Percentiles rank a stretch among this genome's conserved stretches.
These are phyloP conservation scores for Paramecium caudatum DNA, from an alignment of 73 alveolate species.

Conservation along the genomic window DNA sequence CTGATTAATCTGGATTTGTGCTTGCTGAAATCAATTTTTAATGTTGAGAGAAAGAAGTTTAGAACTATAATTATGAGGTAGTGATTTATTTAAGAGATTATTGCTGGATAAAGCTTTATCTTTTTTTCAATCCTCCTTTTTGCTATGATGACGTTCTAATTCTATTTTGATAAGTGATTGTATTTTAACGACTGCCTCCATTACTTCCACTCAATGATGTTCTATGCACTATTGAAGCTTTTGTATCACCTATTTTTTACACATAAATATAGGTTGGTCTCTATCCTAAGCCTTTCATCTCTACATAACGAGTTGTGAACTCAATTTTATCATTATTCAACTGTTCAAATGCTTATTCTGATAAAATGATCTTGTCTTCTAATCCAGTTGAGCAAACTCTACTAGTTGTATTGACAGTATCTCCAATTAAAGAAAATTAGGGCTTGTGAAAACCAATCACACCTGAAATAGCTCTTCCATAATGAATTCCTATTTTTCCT, in stretches of 20 bases:
- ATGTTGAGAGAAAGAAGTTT: too few species aligned
- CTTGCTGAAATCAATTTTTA: too few species aligned
- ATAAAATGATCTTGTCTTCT: conserved; percentile 63
- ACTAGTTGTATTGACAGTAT: conserved; percentile 72
- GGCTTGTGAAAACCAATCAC: conserved; percentile 75
- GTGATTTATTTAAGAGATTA: too few species aligned
- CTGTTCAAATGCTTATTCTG: conserved; percentile 67
- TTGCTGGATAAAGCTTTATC: too few species aligned
- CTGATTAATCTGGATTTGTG: too few species aligned
- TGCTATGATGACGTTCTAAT: neutral
- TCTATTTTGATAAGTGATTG: neutral
- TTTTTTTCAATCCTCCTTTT: conserved; percentile 22
- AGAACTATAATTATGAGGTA: too few species aligned
- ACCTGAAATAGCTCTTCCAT: conserved; percentile 73
- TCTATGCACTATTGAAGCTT: too few species aligned
- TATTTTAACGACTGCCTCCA: conserved; percentile 6
- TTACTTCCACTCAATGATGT: too few species aligned
- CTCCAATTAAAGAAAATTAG: conserved; percentile 71
- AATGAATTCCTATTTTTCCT: conserved; percentile 70
- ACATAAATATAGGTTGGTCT: conserved; percentile 22
- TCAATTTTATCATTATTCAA: conserved; percentile 44
- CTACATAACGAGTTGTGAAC: conserved; percentile 1
- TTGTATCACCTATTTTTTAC: neutral
- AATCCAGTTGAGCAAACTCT: conserved; percentile 73
- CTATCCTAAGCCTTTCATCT: conserved; percentile 48